A percentile compares a stretch with the other conserved stretches of the same genome.
Evolutionary conservation across 2,329 filamentous ascomycete species (phyloP).

Genomic region (Tothia fuscella): DNA sequence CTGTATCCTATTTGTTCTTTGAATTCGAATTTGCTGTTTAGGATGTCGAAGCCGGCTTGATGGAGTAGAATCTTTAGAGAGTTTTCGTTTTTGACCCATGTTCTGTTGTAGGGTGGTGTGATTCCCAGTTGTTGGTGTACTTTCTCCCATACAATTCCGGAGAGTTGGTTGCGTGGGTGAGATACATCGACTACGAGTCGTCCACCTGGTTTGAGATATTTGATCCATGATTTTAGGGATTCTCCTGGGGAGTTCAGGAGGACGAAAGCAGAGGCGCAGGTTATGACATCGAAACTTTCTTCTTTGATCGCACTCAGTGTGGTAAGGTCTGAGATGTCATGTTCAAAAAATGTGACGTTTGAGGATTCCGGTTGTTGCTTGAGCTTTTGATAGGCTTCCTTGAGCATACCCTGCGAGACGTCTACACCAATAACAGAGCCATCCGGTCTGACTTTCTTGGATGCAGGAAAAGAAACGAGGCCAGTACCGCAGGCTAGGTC

Average conservation of each 20-base stretch:
- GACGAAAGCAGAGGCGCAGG: constrained; percentile 29
- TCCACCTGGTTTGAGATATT: constrained; percentile 29
- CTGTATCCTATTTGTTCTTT: constrained; percentile 23
- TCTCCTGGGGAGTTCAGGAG: constrained; percentile 26
- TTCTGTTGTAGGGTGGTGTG: constrained; percentile 18
- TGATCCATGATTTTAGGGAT: constrained; percentile 26
- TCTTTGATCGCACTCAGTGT: constrained; percentile 12
- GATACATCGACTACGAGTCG: constrained; percentile 27
- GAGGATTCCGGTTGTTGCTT: constrained; percentile 18
- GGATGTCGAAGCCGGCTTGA: constrained; percentile 23
- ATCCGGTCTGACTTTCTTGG: constrained; percentile 25
- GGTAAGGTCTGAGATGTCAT: constrained; percentile 27
- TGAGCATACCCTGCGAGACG: constrained; percentile 29
- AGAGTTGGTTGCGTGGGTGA: constrained; percentile 25
- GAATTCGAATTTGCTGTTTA: constrained; percentile 21
- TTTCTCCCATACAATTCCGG: constrained; percentile 27
- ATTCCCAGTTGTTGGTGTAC: constrained; percentile 23
- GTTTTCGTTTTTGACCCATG: constrained; percentile 24
- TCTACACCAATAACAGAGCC: constrained; percentile 31
- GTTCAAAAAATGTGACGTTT: constrained; percentile 24
- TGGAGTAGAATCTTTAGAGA: constrained; percentile 20
- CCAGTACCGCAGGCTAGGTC: constrained; percentile 37
- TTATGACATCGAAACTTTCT: constrained; percentile 23
- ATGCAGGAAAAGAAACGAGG: constrained; percentile 28
- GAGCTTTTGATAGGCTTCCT: constrained; percentile 23